A percentile compares a stretch with the other conserved stretches of the same genome.
phyloP scores from a whole-genome alignment of 2,329 filamentous ascomycete species.

The Raffaelea deltoideospora region DNA sequence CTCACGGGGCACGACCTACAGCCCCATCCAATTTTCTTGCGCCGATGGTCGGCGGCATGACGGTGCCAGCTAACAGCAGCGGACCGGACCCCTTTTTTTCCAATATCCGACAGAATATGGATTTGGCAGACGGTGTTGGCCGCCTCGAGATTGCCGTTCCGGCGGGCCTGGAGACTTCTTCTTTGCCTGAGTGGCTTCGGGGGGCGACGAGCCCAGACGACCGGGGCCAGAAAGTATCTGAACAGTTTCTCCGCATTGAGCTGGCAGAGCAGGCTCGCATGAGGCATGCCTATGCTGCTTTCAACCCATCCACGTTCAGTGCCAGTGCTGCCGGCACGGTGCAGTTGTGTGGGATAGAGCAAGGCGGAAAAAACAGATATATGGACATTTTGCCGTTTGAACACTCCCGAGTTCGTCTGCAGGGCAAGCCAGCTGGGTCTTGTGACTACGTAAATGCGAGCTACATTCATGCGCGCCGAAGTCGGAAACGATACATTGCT shows the following conservation, averaged over 20 bases:
- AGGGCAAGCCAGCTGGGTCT: conserved; percentile 46
- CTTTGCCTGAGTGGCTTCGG: conserved; percentile 64
- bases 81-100: conserved; percentile 80
- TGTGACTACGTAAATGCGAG: conserved; percentile 97
- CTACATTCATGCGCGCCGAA: conserved; percentile 63
- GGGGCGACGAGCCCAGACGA: conserved; percentile 51
- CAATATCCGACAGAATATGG: conserved; percentile 94
- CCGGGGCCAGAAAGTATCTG: conserved; percentile 64
- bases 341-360: conserved; percentile 82
- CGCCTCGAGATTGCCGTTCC: conserved; percentile 49
- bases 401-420: conserved; percentile 72
- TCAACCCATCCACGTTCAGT: conserved; percentile 24
- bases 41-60: conserved; percentile 79
- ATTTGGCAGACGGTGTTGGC: conserved; percentile 82
- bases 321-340: conserved; percentile 24
- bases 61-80: conserved; percentile 55
- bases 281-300: conserved; percentile 54
- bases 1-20: no score
- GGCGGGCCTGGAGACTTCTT: conserved; percentile 25
- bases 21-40: conserved; percentile 25
- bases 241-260: conserved; percentile 75
- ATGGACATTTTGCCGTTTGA: conserved; percentile 97
- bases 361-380: conserved; percentile 90
- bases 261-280: conserved; percentile 80
- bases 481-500: conserved; percentile 87